Evolutionary conservation across 1,139 yeast species (phyloP).

Genomic region (Scheffersomyces parashehatae): DNA sequence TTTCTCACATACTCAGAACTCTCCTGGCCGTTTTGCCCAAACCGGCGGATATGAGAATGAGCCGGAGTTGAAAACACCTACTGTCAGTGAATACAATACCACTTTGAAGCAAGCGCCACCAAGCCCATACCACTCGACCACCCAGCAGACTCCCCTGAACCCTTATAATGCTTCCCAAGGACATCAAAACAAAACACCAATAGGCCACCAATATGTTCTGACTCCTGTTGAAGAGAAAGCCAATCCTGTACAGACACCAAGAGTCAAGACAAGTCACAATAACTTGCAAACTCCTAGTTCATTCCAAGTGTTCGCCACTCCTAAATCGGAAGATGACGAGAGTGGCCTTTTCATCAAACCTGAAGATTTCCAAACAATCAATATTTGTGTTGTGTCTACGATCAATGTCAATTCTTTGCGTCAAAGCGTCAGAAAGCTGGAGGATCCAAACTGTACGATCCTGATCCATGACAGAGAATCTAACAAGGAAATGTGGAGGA

Average conservation of each 20-base stretch:
- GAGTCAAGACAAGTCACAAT: constrained; percentile 20
- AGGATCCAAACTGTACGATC: constrained; percentile 62
- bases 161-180: too few species aligned
- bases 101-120: background rate
- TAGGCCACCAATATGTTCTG: too few species aligned
- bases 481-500: constrained; percentile 69
- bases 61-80: background rate
- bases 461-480: constrained; percentile 60
- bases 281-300: constrained; percentile 22
- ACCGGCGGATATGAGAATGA: constrained; percentile 4
- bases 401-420: constrained; percentile 40
- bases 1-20: background rate
- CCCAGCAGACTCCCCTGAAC: background rate
- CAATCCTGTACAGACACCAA: constrained; percentile 7
- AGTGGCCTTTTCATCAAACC: constrained; percentile 60
- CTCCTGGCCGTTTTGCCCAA: background rate
- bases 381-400: constrained; percentile 60
- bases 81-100: background rate
- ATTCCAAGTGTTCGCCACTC: background rate
- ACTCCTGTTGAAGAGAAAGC: too few species aligned
- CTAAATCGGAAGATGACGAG: constrained; percentile 28
- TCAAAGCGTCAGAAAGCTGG: constrained; percentile 36
- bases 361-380: constrained; percentile 62
- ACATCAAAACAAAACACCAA: too few species aligned
- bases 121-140: background rate